phyloP scores from a whole-genome alignment of 768 basidiomycete species.

The Russula lepida region DNA sequence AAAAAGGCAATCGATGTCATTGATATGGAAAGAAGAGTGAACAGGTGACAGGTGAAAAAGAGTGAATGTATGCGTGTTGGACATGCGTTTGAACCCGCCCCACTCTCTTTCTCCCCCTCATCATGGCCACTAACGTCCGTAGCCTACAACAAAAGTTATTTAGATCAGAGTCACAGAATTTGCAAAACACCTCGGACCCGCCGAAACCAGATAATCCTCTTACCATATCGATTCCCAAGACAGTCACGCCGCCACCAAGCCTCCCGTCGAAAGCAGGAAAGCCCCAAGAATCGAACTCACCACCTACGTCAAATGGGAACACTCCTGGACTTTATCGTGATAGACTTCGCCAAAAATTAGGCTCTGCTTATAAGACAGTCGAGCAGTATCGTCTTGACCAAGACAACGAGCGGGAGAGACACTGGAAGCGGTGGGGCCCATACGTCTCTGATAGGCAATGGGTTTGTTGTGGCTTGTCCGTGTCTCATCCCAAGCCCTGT shows the following conservation, averaged over 20 bases:
- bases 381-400: slow-evolving; percentile 84
- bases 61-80: not conserved
- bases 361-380: slow-evolving; percentile 64
- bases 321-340: slow-evolving; percentile 46
- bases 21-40: not conserved
- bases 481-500: not conserved
- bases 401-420: slow-evolving; percentile 66
- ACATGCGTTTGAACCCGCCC: not conserved
- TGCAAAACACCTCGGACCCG: slow-evolving; percentile 23
- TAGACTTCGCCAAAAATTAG: slow-evolving; percentile 54
- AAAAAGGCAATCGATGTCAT: slow-evolving; percentile 12
- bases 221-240: slow-evolving; percentile 68
- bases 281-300: not conserved
- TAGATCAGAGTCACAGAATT: slow-evolving; percentile 1
- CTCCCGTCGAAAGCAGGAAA: slow-evolving; percentile 13
- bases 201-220: slow-evolving; percentile 25
- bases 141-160: slow-evolving; percentile 48
- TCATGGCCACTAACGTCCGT: slow-evolving; percentile 37
- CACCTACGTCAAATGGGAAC: slow-evolving; percentile 15
- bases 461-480: slow-evolving; percentile 41
- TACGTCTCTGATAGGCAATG: slow-evolving; percentile 97
- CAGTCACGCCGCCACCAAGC: slow-evolving; percentile 32
- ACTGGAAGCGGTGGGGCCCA: slow-evolving; percentile 99
- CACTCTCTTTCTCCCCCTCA: slow-evolving; percentile 12
- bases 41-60: not conserved